phyloP scores from a whole-genome alignment of 2,329 filamentous ascomycete genomes.

The Drechslerella coelobrocha region DNA sequence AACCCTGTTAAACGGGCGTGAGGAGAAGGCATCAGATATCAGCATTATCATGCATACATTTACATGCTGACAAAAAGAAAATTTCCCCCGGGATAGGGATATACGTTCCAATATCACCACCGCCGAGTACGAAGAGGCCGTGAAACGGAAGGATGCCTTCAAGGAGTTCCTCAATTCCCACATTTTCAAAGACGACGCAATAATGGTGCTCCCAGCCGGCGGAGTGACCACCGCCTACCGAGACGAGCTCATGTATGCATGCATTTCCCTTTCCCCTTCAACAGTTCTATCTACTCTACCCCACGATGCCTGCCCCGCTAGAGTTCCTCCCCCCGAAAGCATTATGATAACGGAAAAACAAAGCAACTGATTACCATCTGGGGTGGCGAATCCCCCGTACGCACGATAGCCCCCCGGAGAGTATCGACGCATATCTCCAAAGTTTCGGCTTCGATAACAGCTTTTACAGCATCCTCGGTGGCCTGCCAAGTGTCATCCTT shows the following conservation, averaged over 20 bases:
- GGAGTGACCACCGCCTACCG: slow-evolving; percentile 13
- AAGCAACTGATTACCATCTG: no score
- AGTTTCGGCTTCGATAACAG: slow-evolving; percentile 46
- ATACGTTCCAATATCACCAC: slow-evolving; percentile 25
- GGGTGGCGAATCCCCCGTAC: no score
- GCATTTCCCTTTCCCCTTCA: not conserved
- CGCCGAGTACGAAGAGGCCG: slow-evolving; percentile 22
- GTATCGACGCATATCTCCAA: slow-evolving; percentile 25
- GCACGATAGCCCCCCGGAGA: slow-evolving; percentile 17
- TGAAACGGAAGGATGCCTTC: slow-evolving; percentile 12
- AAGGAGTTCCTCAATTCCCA: slow-evolving; percentile 21
- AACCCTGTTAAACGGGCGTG: no score
- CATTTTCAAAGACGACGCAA: slow-evolving; percentile 24
- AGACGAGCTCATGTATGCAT: slow-evolving; percentile 30
- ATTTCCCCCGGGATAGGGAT: slow-evolving; percentile 11
- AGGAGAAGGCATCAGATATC: no score
- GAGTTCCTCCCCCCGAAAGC: not conserved
- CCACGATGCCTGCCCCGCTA: not conserved
- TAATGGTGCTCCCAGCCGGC: slow-evolving; percentile 29
- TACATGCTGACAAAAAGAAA: not conserved
- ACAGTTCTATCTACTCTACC: not conserved
- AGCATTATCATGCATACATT: not conserved
- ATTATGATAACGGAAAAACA: not conserved
- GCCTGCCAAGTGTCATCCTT: slow-evolving; percentile 23
- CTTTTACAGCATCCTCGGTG: slow-evolving; percentile 40